phyloP scores from a whole-genome alignment of 345 rosid genomes.

The Capsella bursapastoris region DNA sequence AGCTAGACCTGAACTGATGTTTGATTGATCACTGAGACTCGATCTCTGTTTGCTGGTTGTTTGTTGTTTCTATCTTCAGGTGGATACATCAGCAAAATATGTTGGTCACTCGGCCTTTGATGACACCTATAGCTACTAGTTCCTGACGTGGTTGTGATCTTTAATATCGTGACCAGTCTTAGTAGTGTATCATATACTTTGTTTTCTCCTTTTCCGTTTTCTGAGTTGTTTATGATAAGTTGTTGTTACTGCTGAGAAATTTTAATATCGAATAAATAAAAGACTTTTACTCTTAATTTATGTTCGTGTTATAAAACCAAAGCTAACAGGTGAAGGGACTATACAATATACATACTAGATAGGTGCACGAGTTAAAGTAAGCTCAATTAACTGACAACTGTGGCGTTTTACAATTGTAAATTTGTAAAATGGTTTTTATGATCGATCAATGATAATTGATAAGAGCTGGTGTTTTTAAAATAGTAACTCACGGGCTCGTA shows the following conservation, averaged over 20 bases:
- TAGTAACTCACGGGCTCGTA: no score
- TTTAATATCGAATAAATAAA: conserved; percentile 13
- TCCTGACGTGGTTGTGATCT: background rate
- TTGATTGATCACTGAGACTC: background rate
- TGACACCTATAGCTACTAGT: conserved; percentile 42
- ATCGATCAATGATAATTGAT: no score
- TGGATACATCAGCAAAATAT: conserved; percentile 43
- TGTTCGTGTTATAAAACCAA: no score
- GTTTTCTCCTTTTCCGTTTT: background rate
- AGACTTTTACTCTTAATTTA: no score
- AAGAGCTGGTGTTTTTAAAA: no score
- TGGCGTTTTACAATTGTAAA: no score
- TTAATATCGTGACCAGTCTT: background rate
- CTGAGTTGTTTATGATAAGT: background rate
- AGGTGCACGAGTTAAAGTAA: no score
- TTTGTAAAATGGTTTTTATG: no score
- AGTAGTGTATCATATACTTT: conserved; percentile 1
- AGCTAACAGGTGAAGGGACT: no score
- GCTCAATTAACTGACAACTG: no score
- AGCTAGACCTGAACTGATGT: background rate
- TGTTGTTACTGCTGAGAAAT: conserved; percentile 5
- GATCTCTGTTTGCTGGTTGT: background rate
- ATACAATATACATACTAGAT: no score
- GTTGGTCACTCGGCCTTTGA: conserved; percentile 43
- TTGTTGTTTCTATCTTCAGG: conserved; percentile 21